Evolutionary conservation across 164 flowering plant genomes (phyloP).

Genomic region (Nelumbo lutea): DNA sequence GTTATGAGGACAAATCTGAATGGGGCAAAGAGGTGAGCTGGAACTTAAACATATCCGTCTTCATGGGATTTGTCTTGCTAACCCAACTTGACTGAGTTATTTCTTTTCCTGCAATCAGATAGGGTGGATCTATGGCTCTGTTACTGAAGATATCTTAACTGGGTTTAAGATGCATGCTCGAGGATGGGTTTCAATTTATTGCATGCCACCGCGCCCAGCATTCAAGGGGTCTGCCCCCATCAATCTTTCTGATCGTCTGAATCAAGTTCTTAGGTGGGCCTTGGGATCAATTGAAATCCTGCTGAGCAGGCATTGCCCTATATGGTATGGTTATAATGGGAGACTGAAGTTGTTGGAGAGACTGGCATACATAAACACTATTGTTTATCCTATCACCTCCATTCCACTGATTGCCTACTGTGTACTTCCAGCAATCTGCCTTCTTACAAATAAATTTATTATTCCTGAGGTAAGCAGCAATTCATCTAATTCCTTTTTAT

Average conservation of each 20-base stretch:
- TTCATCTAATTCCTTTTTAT: background rate
- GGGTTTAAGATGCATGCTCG: constrained; percentile 99
- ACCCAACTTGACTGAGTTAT: background rate
- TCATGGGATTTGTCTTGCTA: background rate
- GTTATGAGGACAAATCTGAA: constrained; percentile 93
- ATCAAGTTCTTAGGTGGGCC: constrained; percentile 99
- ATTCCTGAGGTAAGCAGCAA: constrained; percentile 71
- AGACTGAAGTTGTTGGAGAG: constrained; percentile 73
- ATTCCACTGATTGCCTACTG: constrained; percentile 89
- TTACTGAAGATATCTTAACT: constrained; percentile 96
- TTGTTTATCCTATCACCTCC: constrained; percentile 86
- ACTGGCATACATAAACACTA: constrained; percentile 88
- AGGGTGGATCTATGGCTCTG: constrained; percentile 99
- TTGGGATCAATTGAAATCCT: constrained; percentile 92
- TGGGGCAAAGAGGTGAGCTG: constrained; percentile 97
- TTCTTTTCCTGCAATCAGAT: constrained; percentile 38
- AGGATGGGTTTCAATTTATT: constrained; percentile 94
- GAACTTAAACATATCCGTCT: background rate
- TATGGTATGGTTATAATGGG: constrained; percentile 95
- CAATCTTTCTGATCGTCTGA: constrained; percentile 96
- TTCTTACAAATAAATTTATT: constrained; percentile 84
- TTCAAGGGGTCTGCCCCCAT: constrained; percentile 99
- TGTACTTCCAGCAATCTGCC: constrained; percentile 87
- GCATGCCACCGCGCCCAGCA: constrained; percentile 96
- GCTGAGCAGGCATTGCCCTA: constrained; percentile 95